Percentiles rank a stretch among this genome's conserved stretches.
Conservation (phyloP, 2,329 filamentous ascomycete genomes). For the Ustulina deusta region DNA sequence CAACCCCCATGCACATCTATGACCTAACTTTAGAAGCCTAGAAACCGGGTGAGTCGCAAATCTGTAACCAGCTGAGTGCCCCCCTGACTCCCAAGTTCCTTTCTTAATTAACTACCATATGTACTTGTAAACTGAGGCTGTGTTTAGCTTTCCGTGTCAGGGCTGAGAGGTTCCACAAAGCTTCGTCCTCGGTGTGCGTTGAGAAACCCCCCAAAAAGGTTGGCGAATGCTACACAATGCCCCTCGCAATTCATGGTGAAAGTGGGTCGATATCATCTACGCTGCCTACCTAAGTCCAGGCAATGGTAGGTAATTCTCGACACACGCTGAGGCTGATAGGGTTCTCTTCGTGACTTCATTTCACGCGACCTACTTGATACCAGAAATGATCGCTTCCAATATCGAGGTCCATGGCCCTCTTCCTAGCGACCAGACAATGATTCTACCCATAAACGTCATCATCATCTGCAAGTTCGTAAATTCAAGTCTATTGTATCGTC, state of each 20-base stretch:
- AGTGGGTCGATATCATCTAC: not conserved
- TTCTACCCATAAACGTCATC: not conserved
- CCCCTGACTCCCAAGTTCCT: not conserved
- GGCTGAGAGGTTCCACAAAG: conserved; percentile 16
- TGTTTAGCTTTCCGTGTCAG: not conserved
- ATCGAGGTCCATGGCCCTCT: not conserved
- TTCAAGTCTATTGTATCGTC: conserved; percentile 38
- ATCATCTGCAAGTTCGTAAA: conserved; percentile 8
- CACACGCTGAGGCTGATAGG: not conserved
- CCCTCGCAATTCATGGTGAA: not conserved
- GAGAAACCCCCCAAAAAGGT: not conserved
- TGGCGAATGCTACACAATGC: not conserved
- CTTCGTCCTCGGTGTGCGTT: conserved; percentile 10
- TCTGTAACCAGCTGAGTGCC: conserved; percentile 32
- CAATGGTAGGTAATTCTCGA: not conserved
- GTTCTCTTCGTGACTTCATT: no score
- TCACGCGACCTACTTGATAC: not conserved
- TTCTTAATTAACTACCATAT: not conserved
- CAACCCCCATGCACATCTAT: not conserved
- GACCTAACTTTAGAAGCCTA: not conserved
- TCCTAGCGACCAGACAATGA: not conserved
- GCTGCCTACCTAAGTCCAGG: no score
- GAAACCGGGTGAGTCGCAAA: not conserved
- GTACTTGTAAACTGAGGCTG: not conserved
- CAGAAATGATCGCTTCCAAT: not conserved